Evolutionary conservation across 768 basidiomycete genomes (phyloP).

Genomic region (Naganishia friedmannii): DNA sequence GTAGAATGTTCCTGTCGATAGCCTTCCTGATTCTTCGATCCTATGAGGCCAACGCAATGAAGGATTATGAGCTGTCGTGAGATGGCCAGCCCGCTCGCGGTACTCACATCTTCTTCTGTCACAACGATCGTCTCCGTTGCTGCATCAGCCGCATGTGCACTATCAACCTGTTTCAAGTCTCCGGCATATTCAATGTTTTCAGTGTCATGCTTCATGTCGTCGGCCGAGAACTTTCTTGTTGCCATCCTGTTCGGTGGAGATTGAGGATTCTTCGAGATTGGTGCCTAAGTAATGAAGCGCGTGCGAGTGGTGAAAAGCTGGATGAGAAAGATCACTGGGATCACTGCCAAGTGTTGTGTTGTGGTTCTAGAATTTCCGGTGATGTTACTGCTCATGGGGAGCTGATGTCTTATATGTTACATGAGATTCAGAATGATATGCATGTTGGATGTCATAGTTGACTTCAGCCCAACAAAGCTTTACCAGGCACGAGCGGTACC

Average conservation of each 20-base stretch:
- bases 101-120: constrained; percentile 47
- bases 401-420: no score
- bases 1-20: constrained; percentile 42
- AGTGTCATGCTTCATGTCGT: constrained; percentile 7
- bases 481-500: no score
- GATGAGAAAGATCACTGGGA: no score
- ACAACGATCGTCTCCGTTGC: constrained; percentile 32
- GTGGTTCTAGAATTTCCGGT: no score
- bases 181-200: constrained; percentile 17
- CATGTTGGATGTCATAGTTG: no score
- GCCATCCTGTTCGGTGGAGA: background rate
- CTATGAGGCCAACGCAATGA: background rate
- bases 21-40: constrained; percentile 22
- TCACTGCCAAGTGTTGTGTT: no score
- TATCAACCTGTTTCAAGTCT: background rate
- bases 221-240: background rate
- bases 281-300: background rate
- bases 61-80: background rate
- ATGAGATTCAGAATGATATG: no score
- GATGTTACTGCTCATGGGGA: no score
- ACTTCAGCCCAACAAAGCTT: no score
- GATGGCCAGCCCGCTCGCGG: background rate
- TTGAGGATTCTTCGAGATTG: background rate
- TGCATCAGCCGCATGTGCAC: background rate
- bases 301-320: background rate